Percentiles rank a stretch among this genome's conserved stretches.
Conservation (phyloP, 331 rosid species). For the Cydonia oblonga region DNA sequence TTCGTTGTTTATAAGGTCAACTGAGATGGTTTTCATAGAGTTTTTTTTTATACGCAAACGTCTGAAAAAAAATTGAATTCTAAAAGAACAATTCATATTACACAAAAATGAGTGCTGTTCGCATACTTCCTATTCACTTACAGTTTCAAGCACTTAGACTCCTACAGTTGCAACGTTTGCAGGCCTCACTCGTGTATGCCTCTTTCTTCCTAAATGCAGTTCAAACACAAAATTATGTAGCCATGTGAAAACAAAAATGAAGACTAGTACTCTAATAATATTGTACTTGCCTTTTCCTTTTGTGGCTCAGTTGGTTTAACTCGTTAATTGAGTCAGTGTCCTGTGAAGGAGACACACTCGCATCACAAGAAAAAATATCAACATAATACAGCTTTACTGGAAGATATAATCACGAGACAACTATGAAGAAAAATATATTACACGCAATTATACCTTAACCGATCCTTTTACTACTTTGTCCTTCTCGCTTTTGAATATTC, state of each 20-base stretch:
- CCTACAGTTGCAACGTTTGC: conserved; percentile 22
- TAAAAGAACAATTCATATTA: background rate
- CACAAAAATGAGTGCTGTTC: background rate
- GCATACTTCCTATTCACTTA: conserved; percentile 15
- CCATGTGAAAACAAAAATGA: background rate
- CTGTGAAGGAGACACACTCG: background rate
- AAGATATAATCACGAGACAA: background rate
- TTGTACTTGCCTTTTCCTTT: conserved; percentile 8
- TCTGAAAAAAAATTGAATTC: background rate
- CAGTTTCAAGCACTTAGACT: conserved; percentile 29
- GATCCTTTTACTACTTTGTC: background rate
- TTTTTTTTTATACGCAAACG: too few species aligned
- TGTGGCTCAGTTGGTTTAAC: conserved; percentile 1
- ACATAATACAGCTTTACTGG: background rate
- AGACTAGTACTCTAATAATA: background rate
- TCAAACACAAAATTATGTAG: background rate
- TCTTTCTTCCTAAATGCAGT: conserved; percentile 11
- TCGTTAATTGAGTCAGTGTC: background rate
- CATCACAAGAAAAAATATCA: background rate
- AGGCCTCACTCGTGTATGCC: background rate
- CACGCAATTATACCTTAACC: background rate
- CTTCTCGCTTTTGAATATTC: background rate
- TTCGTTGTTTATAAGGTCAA: background rate
- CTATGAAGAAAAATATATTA: background rate
- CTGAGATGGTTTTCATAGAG: background rate